Base-by-base conservation (phyloP, 2,329 filamentous ascomycete species). In the Scortechinia acanthostroma region DNA sequence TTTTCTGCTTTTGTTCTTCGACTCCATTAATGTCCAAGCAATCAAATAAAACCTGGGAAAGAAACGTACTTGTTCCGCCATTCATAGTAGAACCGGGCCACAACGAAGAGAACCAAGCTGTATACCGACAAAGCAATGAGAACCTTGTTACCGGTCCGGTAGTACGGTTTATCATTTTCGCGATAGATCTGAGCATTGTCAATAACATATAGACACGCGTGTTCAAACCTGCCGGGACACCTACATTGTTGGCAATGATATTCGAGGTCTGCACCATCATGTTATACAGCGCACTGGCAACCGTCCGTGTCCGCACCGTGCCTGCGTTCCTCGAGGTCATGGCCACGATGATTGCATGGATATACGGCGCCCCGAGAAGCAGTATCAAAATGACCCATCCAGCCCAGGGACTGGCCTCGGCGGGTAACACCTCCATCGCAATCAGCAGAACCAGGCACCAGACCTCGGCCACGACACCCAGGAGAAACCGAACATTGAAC, bases 261-360 rank as follows among this genome's bases (percentile, higher is more conserved):
- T 58, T 64, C 20, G 62, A 61, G 0, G 65, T 61, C 47, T 74
- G 70, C 0, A 72, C 67, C 16, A 61, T 63, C 68, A 74, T 74
- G 53, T 83, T 84, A 61, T 83, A 84, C 5, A 81, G 50, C 0
- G 77, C 79, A 0, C 73, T 71, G 0, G 74, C 74, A 10, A 85
- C 76, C 1, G 80, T 77, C 2, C 81, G 63, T 0, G 79, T 83
- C 2, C 78, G 69, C 1, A 85, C 80, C 2, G 73, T 71, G 21
- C 78, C 77, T 1, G 77, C 73, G 53, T 84, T 85, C 44, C 77
- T 70, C 2, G 76, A 79, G 2, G 73, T 80, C 59, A 78, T 74
- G 0, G 71, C 76, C 0, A 83, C 79, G 13, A 57, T 44, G 2
- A 60, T 60, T 0, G 60, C 53, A 21, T 63, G 60, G 1, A 59